Base-by-base conservation (phyloP, 1,139 yeast species). In the Yamadazyma diddensiae region DNA sequence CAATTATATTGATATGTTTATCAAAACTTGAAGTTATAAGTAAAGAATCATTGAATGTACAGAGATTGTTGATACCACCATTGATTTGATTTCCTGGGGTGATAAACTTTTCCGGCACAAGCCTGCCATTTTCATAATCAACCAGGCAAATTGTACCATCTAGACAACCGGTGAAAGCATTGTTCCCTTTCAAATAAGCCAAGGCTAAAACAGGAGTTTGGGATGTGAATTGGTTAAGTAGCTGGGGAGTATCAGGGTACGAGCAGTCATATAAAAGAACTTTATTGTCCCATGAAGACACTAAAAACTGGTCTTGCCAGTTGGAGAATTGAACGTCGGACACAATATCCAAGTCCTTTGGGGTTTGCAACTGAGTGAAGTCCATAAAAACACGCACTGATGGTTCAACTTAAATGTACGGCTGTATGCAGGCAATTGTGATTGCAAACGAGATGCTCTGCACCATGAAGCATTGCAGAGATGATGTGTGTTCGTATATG, bases 281-380 rank as follows among this genome's bases (percentile, higher is more conserved):
- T 7, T 47, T 41, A 22, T 60, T 61, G 36, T 68, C 70, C 71
- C 75, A 70, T 1, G 74, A 54, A 4, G 73, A 54, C 1, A 56
- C 65, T 3, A 66, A 39, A 18, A 72, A 53, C 29, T 60, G 64
- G 29, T 54, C 49, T 15, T 56, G 36, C 3, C 20, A 15, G 15
- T 38, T 35, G 1, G 68, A 54, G 40, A 66, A 65, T 31, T 50
- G 45, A 21, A 66, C 21, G 10, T 58, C 61, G 0, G 69, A 56
- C 11, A 65, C 43, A 5, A 55, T 42, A 41, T 58, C 66, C n/a
- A 57, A 39, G 22, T 49, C 41, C 18, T 35, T 33, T 5, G 59
- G 58, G 2, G 53, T 38, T 3, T 47, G 38, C 5, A 42, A 13
- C 13, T 22, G 20, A 18, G 9, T 6, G 9, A 18, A 18, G 20